Percentiles rank a stretch among this genome's conserved stretches.
These are phyloP conservation scores for Podospora pseudocomata DNA, from an alignment of 495 filamentous ascomycete genomes.

Conservation along the genomic window DNA sequence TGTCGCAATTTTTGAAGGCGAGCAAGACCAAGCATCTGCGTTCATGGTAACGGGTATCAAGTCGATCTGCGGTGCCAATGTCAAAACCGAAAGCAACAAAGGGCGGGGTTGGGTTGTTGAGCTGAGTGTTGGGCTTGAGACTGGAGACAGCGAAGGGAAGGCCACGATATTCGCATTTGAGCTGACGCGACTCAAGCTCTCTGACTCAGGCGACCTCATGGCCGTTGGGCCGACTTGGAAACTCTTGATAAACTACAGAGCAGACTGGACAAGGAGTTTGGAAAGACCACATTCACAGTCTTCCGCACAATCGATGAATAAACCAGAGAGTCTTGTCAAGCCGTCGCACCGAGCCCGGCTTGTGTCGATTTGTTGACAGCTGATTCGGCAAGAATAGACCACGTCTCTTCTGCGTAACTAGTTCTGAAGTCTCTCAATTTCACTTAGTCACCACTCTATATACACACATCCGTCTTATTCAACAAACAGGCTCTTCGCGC, in stretches of 20 bases:
- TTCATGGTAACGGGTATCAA: no score
- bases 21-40: not conserved
- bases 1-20: no score
- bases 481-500: no score
- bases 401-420: not conserved
- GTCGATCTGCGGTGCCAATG: not conserved
- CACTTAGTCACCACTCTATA: no score
- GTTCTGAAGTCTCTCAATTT: no score
- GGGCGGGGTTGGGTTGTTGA: not conserved
- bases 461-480: no score
- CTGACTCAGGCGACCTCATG: not conserved
- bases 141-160: not conserved
- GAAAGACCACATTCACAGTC: not conserved
- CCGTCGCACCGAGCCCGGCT: not conserved
- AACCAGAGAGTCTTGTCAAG: not conserved
- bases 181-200: not conserved
- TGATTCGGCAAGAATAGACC: not conserved
- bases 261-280: not conserved
- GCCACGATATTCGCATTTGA: not conserved
- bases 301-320: not conserved
- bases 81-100: not conserved
- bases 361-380: not conserved
- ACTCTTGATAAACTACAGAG: not conserved
- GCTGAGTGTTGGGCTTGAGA: not conserved
- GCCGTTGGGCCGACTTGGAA: not conserved